phyloP scores from a whole-genome alignment of 2,329 filamentous ascomycete genomes.

The Helotiales sp. region DNA sequence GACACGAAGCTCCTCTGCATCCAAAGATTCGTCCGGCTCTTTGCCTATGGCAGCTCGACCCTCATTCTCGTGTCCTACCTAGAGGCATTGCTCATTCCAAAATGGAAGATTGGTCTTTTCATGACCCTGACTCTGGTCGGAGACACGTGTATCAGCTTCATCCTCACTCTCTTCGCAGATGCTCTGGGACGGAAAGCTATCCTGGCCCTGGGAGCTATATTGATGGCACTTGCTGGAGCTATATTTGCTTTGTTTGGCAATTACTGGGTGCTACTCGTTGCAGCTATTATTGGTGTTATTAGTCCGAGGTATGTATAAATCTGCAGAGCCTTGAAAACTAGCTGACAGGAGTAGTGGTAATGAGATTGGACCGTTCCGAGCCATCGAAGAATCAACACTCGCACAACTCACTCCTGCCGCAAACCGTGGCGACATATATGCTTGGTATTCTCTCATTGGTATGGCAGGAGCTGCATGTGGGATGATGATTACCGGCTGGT shows the following conservation, averaged over 20 bases:
- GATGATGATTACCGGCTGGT: conserved; percentile 59
- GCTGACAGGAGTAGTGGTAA: conserved; percentile 48
- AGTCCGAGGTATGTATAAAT: conserved; percentile 46
- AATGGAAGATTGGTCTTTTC: conserved; percentile 58
- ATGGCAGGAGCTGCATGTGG: conserved; percentile 61
- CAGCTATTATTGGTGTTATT: conserved; percentile 61
- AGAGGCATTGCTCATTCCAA: conserved; percentile 47
- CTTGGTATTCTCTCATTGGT: conserved; percentile 61
- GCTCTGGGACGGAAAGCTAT: conserved; percentile 53
- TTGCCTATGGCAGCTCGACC: conserved; percentile 61
- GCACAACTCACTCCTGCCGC: conserved; percentile 52
- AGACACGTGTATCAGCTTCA: conserved; percentile 58
- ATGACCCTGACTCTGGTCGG: conserved; percentile 65
- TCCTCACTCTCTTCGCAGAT: conserved; percentile 60
- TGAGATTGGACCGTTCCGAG: conserved; percentile 63
- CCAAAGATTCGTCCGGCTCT: conserved; percentile 61
- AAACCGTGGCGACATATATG: conserved; percentile 55
- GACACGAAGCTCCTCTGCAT: conserved; percentile 59
- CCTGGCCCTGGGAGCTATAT: conserved; percentile 51
- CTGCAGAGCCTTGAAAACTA: background rate
- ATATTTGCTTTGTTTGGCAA: conserved; percentile 53
- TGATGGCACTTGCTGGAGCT: conserved; percentile 57
- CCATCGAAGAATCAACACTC: conserved; percentile 60
- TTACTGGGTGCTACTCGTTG: conserved; percentile 59
- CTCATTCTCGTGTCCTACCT: conserved; percentile 60